Evolutionary conservation across 139 green algal genomes (phyloP).

Genomic region (Chlorella sp.): DNA sequence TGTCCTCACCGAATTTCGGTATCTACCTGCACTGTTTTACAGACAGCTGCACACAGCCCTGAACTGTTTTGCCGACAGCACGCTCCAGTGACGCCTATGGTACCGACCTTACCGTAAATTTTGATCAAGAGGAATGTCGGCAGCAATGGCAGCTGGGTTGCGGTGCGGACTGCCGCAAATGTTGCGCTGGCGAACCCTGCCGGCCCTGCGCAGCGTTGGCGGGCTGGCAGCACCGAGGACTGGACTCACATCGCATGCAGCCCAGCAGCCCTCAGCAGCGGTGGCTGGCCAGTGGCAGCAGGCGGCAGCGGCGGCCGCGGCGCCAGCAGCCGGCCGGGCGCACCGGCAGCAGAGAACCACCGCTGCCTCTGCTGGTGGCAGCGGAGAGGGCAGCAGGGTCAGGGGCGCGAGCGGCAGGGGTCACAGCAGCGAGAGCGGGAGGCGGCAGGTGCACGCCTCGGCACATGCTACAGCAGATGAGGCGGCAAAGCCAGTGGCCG

Average conservation of each 20-base stretch:
- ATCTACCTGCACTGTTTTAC: no score
- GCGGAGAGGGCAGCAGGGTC: background rate
- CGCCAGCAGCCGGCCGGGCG: no score
- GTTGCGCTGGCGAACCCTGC: background rate
- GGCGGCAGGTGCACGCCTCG: background rate
- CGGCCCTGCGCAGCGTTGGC: background rate
- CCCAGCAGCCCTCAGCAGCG: no score
- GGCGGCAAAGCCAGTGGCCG: background rate
- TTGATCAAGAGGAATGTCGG: background rate
- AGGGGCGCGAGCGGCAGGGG: background rate
- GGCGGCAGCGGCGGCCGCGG: no score
- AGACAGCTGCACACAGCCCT: no score
- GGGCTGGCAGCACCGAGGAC: background rate
- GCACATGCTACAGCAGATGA: background rate
- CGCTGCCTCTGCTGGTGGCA: background rate
- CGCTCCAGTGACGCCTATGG: no score
- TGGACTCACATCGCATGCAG: no score
- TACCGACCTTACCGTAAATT: no score
- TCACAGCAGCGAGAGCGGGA: background rate
- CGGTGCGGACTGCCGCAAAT: background rate
- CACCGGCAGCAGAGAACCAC: background rate
- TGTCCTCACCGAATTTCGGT: no score
- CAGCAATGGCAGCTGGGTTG: background rate
- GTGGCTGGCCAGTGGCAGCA: no score
- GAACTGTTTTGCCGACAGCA: no score